A percentile compares a stretch with the other conserved stretches of the same genome.
Conservation (phyloP, 768 basidiomycete species). For the Dacryopinax primogenitus region DNA sequence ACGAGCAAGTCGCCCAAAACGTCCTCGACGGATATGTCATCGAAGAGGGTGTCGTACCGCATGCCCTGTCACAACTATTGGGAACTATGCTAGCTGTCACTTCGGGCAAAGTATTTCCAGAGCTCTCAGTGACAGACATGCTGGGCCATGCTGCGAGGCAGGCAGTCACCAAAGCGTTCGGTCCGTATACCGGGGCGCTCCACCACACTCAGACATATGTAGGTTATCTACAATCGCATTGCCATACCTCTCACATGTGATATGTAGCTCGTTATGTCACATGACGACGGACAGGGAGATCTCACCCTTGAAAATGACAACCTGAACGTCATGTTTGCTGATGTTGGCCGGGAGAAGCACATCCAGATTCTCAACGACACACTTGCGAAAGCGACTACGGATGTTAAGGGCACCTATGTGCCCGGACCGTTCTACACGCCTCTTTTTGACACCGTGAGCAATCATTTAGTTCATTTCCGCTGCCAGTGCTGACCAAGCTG, state of each 20-base stretch:
- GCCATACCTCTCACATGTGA: neutral
- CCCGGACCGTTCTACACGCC: slow-evolving; percentile 9
- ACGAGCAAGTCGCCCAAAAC: neutral
- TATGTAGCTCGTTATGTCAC: slow-evolving; percentile 9
- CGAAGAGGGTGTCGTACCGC: slow-evolving; percentile 9
- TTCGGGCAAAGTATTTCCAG: neutral
- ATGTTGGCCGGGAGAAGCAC: slow-evolving; percentile 9
- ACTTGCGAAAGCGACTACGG: neutral
- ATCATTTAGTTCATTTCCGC: neutral
- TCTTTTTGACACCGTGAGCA: neutral
- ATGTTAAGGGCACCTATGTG: slow-evolving; percentile 4
- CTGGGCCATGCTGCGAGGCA: neutral
- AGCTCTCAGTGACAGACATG: neutral
- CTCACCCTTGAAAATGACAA: slow-evolving; percentile 1
- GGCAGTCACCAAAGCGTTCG: neutral
- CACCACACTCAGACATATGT: slow-evolving; percentile 11
- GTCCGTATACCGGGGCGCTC: slow-evolving; percentile 9
- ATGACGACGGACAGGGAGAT: slow-evolving; percentile 7
- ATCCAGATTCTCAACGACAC: slow-evolving; percentile 7
- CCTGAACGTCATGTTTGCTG: neutral
- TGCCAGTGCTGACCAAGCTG: no score
- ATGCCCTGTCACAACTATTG: neutral
- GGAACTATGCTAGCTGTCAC: slow-evolving; percentile 6
- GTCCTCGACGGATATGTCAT: slow-evolving; percentile 11
- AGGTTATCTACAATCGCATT: neutral